Conservation (phyloP, 139 green algal species). For the Micractinium sp. region DNA sequence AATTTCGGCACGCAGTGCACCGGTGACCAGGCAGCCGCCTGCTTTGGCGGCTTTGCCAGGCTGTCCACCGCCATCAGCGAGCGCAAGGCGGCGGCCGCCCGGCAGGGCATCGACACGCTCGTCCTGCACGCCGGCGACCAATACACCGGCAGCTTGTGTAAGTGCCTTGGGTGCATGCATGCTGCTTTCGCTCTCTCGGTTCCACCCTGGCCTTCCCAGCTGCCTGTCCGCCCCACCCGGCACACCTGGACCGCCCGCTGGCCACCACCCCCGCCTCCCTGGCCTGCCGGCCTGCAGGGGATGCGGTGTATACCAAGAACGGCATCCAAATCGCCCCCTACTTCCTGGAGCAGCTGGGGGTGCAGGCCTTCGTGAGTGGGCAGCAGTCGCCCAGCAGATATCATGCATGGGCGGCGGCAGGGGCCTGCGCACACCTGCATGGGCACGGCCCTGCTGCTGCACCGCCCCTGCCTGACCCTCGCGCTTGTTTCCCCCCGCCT, state of each 20-base stretch:
- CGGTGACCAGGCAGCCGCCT: neutral
- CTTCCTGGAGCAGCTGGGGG: slow-evolving; percentile 10
- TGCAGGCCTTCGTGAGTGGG: slow-evolving; percentile 20
- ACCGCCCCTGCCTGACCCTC: neutral
- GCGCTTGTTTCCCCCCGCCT: neutral
- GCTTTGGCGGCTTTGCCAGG: slow-evolving; percentile 5
- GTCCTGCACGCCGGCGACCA: slow-evolving; percentile 16
- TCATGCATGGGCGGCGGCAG: neutral
- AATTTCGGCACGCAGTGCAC: slow-evolving; percentile 5
- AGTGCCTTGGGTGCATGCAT: neutral
- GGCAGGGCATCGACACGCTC: neutral
- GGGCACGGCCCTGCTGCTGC: neutral
- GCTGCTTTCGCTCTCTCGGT: neutral
- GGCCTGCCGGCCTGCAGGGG: neutral
- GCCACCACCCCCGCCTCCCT: neutral
- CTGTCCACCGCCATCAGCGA: neutral
- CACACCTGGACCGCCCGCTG: neutral
- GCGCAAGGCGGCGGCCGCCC: neutral
- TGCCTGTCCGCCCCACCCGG: neutral
- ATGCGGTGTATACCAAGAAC: neutral
- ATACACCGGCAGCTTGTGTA: neutral
- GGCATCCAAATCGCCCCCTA: neutral
- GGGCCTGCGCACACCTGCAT: neutral
- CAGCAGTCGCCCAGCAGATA: neutral
- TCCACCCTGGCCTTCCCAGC: neutral